A percentile compares a stretch with the other conserved stretches of the same genome.
phyloP scores from a whole-genome alignment of 495 filamentous ascomycete species.

The Tuber indicum region DNA sequence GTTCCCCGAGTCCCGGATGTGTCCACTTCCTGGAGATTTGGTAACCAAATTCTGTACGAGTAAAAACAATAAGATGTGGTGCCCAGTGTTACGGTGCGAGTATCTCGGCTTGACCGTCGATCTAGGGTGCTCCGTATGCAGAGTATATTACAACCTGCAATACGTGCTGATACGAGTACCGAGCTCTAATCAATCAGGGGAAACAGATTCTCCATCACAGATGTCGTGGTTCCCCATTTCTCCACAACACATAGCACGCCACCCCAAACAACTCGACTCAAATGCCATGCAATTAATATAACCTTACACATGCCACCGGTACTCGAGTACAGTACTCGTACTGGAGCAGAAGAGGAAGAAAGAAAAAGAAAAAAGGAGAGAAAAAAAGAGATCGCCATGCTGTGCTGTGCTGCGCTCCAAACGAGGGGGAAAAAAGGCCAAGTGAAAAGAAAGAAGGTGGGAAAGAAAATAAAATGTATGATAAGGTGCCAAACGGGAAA shows the following conservation, averaged over 20 bases:
- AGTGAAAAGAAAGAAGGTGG: not conserved
- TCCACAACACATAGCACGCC: slow-evolving; percentile 4
- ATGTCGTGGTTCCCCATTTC: not conserved
- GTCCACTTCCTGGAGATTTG: not conserved
- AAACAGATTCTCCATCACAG: not conserved
- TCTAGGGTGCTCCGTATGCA: not conserved
- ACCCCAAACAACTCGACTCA: not conserved
- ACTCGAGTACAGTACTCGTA: too few species aligned
- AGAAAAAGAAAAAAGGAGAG: slow-evolving; percentile 5
- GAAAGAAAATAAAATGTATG: not conserved
- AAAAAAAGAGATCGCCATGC: slow-evolving; percentile 4
- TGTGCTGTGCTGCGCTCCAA: not conserved
- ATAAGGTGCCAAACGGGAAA: not conserved
- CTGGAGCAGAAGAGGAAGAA: not conserved
- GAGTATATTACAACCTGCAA: not conserved
- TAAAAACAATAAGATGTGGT: not conserved
- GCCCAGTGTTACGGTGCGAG: not conserved
- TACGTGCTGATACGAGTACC: not conserved
- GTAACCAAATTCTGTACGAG: not conserved
- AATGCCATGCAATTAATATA: not conserved
- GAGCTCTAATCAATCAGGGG: not conserved
- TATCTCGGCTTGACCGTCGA: not conserved
- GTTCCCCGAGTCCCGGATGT: slow-evolving; percentile 16
- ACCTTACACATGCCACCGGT: not conserved
- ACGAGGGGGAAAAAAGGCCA: not conserved